phyloP scores from a whole-genome alignment of 1,139 yeast species.

The Candida tropicalis region DNA sequence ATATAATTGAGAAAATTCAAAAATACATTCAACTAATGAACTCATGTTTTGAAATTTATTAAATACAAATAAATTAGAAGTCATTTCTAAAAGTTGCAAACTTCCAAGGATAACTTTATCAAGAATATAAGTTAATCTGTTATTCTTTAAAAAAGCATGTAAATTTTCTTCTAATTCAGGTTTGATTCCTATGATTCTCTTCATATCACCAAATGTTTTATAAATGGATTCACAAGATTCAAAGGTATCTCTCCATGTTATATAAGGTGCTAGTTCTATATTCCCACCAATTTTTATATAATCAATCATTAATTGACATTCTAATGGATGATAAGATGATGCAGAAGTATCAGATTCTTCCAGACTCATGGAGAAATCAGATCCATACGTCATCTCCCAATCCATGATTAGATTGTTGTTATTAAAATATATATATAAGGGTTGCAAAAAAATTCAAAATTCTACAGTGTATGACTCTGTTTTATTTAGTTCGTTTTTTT shows the following conservation, averaged over 20 bases:
- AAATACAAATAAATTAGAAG: background rate
- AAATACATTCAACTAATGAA: conserved; percentile 4
- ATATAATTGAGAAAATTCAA: conserved; percentile 2
- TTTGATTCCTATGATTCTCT: background rate
- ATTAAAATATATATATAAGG: background rate
- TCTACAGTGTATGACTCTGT: too few species aligned
- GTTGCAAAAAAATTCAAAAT: conserved; percentile 12
- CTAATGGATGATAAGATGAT: background rate
- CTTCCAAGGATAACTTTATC: conserved; percentile 3
- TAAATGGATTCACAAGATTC: conserved; percentile 1
- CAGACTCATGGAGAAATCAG: background rate
- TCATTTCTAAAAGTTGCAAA: background rate
- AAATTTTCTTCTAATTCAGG: background rate
- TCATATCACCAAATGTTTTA: background rate
- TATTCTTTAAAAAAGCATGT: conserved; percentile 3
- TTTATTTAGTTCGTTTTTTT: too few species aligned
- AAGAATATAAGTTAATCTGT: conserved; percentile 7
- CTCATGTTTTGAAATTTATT: background rate
- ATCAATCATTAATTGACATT: conserved; percentile 6
- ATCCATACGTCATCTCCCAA: conserved; percentile 4
- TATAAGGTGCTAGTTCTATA: conserved; percentile 12
- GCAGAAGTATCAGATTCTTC: background rate
- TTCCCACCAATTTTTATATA: conserved; percentile 10
- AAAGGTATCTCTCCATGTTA: conserved; percentile 3
- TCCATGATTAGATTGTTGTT: background rate